A percentile compares a stretch with the other conserved stretches of the same genome.
phyloP scores from a whole-genome alignment of 1,139 yeast species.

The Yamadazyma mexicana region DNA sequence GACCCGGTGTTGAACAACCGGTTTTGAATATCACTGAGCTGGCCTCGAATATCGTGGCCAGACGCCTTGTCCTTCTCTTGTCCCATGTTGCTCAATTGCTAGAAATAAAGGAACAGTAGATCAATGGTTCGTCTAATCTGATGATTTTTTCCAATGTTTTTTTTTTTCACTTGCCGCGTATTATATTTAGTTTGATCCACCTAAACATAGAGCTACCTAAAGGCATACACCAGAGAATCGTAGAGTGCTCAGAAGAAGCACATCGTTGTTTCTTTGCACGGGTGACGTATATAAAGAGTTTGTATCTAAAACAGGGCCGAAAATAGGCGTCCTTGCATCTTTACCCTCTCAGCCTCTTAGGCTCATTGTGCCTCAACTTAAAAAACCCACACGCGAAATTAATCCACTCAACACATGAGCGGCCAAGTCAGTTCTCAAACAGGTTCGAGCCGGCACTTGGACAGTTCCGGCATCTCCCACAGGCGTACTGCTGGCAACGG shows the following conservation, averaged over 20 bases:
- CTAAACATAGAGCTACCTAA: too few species aligned
- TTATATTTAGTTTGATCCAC: too few species aligned
- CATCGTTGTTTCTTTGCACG: too few species aligned
- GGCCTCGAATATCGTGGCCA: slow-evolving; percentile 50
- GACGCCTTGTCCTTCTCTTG: slow-evolving; percentile 18
- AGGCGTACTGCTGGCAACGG: slow-evolving; percentile 1
- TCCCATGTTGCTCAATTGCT: slow-evolving; percentile 10
- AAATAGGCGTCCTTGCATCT: too few species aligned
- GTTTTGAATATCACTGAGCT: slow-evolving; percentile 60
- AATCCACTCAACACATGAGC: neutral
- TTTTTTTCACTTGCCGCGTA: neutral
- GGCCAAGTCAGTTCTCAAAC: neutral
- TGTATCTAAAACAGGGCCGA: too few species aligned
- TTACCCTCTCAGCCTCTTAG: too few species aligned
- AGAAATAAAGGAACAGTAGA: too few species aligned
- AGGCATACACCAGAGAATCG: too few species aligned
- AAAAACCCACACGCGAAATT: slow-evolving; percentile 6
- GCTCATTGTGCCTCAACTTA: too few species aligned
- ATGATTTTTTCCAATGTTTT: slow-evolving; percentile 4
- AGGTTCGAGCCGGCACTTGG: slow-evolving; percentile 5
- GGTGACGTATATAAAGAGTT: too few species aligned
- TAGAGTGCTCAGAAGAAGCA: too few species aligned
- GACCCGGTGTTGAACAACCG: slow-evolving; percentile 42
- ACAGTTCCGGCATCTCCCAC: neutral
- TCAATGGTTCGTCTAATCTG: slow-evolving; percentile 4